These are phyloP conservation scores for Globisporangium cylindrosporum DNA, from an alignment of 352 stramenopile genomes.

Conservation along the genomic window DNA sequence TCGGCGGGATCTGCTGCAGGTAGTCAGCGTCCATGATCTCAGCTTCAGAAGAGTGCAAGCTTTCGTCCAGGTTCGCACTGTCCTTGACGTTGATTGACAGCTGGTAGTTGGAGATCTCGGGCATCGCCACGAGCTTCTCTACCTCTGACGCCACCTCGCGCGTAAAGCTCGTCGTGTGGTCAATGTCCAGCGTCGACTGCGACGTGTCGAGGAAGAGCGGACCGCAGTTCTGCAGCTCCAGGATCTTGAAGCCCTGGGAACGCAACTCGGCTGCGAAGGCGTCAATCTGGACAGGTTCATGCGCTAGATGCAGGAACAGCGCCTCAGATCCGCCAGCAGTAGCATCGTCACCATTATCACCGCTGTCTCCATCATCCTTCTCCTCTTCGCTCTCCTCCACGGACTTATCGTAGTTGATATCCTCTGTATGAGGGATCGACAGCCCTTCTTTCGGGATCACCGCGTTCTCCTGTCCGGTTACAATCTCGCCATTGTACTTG, in stretches of 20 bases:
- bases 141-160: slow-evolving; percentile 51
- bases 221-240: slow-evolving; percentile 54
- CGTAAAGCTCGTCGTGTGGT: slow-evolving; percentile 48
- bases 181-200: slow-evolving; percentile 61
- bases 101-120: slow-evolving; percentile 28
- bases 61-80: background rate
- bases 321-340: background rate
- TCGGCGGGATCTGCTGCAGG: slow-evolving; percentile 28
- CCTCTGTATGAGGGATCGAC: slow-evolving; percentile 23
- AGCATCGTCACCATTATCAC: background rate
- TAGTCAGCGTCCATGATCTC: slow-evolving; percentile 48
- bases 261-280: slow-evolving; percentile 39
- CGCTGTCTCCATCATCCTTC: background rate
- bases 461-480: slow-evolving; percentile 28
- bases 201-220: slow-evolving; percentile 65
- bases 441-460: slow-evolving; percentile 28
- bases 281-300: slow-evolving; percentile 45
- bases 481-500: slow-evolving; percentile 35
- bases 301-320: slow-evolving; percentile 48
- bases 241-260: slow-evolving; percentile 33
- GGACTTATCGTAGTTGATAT: slow-evolving; percentile 20
- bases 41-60: slow-evolving; percentile 25
- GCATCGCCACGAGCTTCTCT: slow-evolving; percentile 35
- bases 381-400: slow-evolving; percentile 9
- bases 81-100: slow-evolving; percentile 7